phyloP scores from a whole-genome alignment of 768 basidiomycete genomes.

The Phylloporus sp. region DNA sequence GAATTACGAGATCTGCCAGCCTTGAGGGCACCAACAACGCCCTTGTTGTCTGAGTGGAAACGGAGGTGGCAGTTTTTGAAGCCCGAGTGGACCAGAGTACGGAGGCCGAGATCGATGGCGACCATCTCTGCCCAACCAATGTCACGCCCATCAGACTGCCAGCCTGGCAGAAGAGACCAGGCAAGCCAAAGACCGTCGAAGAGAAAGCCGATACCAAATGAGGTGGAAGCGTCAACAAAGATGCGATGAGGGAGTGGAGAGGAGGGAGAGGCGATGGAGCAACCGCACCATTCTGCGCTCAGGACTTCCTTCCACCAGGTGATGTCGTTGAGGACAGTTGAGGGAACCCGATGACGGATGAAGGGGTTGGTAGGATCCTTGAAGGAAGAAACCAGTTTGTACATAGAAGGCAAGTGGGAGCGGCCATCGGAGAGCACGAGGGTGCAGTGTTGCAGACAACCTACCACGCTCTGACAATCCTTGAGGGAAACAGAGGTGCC shows the following conservation, averaged over 20 bases:
- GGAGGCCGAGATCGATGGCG: not conserved
- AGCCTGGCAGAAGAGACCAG: not conserved
- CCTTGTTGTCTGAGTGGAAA: conserved; percentile 40
- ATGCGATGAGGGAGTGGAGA: not conserved
- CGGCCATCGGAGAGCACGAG: not conserved
- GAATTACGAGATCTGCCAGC: not conserved
- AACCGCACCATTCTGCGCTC: not conserved
- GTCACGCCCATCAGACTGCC: not conserved
- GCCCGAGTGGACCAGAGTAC: conserved; percentile 6
- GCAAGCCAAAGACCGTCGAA: not conserved
- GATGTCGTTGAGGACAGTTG: not conserved
- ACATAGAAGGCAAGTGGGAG: not conserved
- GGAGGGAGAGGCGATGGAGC: not conserved
- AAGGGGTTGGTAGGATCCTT: not conserved
- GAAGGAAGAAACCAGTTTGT: not conserved
- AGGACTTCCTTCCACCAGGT: not conserved
- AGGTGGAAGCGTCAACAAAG: not conserved
- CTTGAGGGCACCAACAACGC: conserved; percentile 27
- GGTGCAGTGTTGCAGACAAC: not conserved
- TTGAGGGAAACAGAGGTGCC: not conserved
- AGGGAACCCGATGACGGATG: not conserved
- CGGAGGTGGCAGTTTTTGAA: conserved; percentile 20
- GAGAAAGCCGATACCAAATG: not conserved
- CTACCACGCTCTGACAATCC: not conserved
- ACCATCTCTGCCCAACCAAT: not conserved